Evolutionary conservation across 768 basidiomycete species (phyloP).

Genomic region (Psilocybe sp.): DNA sequence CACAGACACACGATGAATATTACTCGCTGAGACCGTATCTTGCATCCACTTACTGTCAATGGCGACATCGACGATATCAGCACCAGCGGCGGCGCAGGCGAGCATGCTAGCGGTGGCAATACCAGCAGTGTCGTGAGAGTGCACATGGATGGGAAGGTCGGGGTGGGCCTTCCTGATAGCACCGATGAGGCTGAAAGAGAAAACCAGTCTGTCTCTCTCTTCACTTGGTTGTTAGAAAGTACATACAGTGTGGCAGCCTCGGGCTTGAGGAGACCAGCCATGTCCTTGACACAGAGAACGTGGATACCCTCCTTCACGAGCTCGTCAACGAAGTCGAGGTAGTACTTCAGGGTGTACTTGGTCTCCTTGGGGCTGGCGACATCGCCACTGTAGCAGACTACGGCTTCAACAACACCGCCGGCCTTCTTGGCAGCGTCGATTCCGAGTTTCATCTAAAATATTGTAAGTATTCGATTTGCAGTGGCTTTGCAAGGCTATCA

Average conservation of each 20-base stretch:
- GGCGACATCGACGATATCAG: slow-evolving; percentile 96
- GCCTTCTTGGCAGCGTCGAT: slow-evolving; percentile 99
- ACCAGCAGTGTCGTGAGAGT: slow-evolving; percentile 99
- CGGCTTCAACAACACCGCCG: slow-evolving; percentile 96
- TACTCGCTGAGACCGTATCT: not conserved
- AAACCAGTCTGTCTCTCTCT: not conserved
- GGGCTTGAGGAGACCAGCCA: slow-evolving; percentile 96
- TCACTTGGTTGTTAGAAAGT: not conserved
- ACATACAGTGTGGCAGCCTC: slow-evolving; percentile 86
- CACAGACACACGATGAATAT: slow-evolving; percentile 1
- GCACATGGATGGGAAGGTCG: slow-evolving; percentile 97
- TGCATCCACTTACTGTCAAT: slow-evolving; percentile 78
- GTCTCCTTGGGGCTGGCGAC: slow-evolving; percentile 91
- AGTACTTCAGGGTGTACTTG: slow-evolving; percentile 97
- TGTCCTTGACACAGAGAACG: slow-evolving; percentile 96
- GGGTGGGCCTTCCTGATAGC: slow-evolving; percentile 96
- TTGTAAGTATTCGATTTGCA: not conserved
- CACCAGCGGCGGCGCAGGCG: slow-evolving; percentile 93
- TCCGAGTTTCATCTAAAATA: slow-evolving; percentile 84
- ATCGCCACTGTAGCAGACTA: slow-evolving; percentile 98
- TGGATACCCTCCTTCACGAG: slow-evolving; percentile 95
- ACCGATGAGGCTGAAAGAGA: slow-evolving; percentile 71
- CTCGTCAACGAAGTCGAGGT: slow-evolving; percentile 92
- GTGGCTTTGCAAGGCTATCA: too few species aligned
- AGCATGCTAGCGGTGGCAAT: slow-evolving; percentile 98